A percentile compares a stretch with the other conserved stretches of the same genome.
phyloP scores from a whole-genome alignment of 2,329 filamentous ascomycete species.

The Talaromyces sp. region DNA sequence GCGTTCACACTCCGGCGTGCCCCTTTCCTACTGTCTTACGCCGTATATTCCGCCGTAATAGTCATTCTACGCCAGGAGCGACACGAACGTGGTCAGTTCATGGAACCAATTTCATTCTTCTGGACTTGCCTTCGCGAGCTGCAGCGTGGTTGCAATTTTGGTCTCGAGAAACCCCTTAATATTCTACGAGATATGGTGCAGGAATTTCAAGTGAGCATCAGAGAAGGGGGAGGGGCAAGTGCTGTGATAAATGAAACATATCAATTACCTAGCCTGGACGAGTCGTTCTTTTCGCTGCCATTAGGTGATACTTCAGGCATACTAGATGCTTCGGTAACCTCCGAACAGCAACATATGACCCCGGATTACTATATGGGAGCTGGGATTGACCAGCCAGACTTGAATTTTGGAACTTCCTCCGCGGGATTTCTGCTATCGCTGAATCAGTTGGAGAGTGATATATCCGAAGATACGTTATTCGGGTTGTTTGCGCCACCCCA shows the following conservation, averaged over 20 bases:
- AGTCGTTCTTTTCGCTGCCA: neutral
- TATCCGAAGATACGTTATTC: neutral
- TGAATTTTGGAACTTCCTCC: neutral
- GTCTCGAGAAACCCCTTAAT: neutral
- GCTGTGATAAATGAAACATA: neutral
- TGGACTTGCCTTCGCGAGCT: conserved; percentile 38
- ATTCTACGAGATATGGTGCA: neutral
- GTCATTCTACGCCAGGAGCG: conserved; percentile 19
- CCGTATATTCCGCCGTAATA: conserved; percentile 21
- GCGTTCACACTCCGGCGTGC: neutral
- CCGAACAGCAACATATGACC: neutral
- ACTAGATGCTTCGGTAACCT: neutral
- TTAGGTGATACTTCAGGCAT: neutral
- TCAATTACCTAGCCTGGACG: neutral
- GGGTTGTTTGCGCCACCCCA: neutral
- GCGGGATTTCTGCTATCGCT: neutral
- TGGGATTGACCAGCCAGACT: neutral
- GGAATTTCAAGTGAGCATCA: neutral
- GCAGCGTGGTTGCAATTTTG: conserved; percentile 34
- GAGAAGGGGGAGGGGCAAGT: neutral
- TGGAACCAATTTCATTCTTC: conserved; percentile 38
- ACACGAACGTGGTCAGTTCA: conserved; percentile 19
- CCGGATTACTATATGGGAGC: neutral
- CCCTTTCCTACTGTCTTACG: neutral
- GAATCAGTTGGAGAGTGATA: neutral